phyloP scores from a whole-genome alignment of 305 asterid genomes.

The Solanum hybrid region DNA sequence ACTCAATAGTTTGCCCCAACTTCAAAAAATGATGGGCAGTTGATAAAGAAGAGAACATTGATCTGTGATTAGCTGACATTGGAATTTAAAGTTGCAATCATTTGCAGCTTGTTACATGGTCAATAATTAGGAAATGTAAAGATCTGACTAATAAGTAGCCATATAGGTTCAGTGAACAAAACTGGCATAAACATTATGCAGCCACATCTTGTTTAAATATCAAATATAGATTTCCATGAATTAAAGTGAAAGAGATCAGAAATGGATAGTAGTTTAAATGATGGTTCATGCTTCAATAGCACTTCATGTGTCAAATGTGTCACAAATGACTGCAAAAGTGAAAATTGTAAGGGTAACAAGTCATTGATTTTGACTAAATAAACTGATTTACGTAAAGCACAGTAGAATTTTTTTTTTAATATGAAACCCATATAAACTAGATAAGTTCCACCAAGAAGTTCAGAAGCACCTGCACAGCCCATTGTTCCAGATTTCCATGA shows the following conservation, averaged over 20 bases:
- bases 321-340: not conserved
- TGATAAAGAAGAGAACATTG: not conserved
- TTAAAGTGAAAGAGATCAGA: not conserved
- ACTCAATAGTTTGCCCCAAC: not conserved
- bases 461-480: constrained; percentile 81
- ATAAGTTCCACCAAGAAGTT: not conserved
- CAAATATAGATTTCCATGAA: not conserved
- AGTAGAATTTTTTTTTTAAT: not conserved
- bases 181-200: not conserved
- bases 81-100: not conserved
- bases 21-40: not conserved
- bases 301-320: not conserved
- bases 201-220: not conserved
- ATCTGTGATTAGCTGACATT: not conserved
- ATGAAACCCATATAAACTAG: constrained; percentile 1
- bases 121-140: not conserved
- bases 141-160: not conserved
- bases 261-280: not conserved
- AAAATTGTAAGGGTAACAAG: not conserved
- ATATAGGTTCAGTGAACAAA: not conserved
- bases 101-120: not conserved
- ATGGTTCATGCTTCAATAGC: not conserved
- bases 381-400: not conserved
- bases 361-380: not conserved
- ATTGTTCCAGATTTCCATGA: constrained; percentile 79